Conservation (phyloP, 106 monocot genomes). For the Hemerocallis citrina region DNA sequence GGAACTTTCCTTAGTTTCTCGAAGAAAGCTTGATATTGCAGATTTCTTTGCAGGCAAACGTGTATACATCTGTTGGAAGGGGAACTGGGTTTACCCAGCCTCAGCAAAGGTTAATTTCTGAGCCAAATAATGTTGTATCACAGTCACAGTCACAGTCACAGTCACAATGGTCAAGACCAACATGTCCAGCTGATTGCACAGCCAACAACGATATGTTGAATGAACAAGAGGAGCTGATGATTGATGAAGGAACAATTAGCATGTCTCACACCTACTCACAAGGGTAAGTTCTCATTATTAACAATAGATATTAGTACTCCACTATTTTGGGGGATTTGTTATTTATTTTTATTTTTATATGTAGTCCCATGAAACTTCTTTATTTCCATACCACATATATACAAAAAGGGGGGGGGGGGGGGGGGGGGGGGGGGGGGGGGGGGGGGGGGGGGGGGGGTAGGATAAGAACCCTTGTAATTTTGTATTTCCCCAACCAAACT, state of each 20-base stretch:
- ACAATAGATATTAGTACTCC: too few species aligned
- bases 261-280: conserved; percentile 77
- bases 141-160: conserved; percentile 10
- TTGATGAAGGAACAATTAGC: conserved; percentile 78
- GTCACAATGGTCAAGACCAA: conserved; percentile 53
- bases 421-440: too few species aligned
- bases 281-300: conserved; percentile 50
- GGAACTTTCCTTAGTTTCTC: too few species aligned
- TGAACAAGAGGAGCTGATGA: conserved; percentile 58
- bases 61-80: conserved; percentile 20
- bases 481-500: too few species aligned
- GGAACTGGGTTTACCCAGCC: conserved; percentile 18
- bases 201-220: conserved; percentile 24
- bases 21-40: too few species aligned
- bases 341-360: too few species aligned
- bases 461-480: too few species aligned
- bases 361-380: too few species aligned
- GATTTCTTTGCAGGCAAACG: conserved; percentile 21
- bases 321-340: too few species aligned
- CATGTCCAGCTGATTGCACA: conserved; percentile 22
- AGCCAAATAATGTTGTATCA: conserved; percentile 27
- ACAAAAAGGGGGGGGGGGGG: too few species aligned
- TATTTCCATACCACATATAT: too few species aligned
- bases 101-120: conserved; percentile 26
- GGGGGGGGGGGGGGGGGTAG: too few species aligned